Base-by-base conservation (phyloP, 106 monocot genomes). In the Dendrobium nobile region DNA sequence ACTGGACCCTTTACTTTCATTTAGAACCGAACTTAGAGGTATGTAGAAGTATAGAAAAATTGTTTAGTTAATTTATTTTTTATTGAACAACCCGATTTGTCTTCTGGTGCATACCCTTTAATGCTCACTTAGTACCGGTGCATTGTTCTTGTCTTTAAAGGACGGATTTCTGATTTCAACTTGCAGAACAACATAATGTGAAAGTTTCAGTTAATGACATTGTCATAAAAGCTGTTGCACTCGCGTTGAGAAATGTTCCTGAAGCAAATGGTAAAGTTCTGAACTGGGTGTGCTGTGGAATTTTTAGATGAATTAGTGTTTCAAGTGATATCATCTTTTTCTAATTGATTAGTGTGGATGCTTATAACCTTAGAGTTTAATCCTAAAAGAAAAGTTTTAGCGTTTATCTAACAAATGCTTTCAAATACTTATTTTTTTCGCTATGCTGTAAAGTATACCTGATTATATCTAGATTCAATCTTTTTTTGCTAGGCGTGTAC, bases 151-250 rank as follows among this genome's bases (percentile, higher is more conserved):
- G 77, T 19, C 16, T 77, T 54, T 77, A 54, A 51, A 51, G 15
- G 16, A 41, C 40, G 20, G 45, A 47, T 73, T 58, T 33, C 28
- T 78, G 28, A 9, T 70, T 56, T 83, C 10, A 17, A 56, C 42
- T 78, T 98, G 81, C 95, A 98, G 98, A 98, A 83, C 90, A 95
- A 85, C 92, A 98, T 84, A 88, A 91, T 83, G 77, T 98, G 54
- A 94, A 98, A 82, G 92, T 98, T 83, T 98, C 98, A 77, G 88
- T 98, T 80, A 98, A 98, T 84, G 98, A 98, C 55, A 90, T 98
- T 42, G 82, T 98, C 78, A 89, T 98, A 68, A 98, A 98, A 88
- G 98, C 91, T 86, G 98, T 98, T 81, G 98, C 98, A 37, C 61
- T 89, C 80, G 92, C 98, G 47, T 82, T 98, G 64, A 89, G 84